phyloP scores from a whole-genome alignment of 345 rosid genomes.

The Aethionema arabicum region DNA sequence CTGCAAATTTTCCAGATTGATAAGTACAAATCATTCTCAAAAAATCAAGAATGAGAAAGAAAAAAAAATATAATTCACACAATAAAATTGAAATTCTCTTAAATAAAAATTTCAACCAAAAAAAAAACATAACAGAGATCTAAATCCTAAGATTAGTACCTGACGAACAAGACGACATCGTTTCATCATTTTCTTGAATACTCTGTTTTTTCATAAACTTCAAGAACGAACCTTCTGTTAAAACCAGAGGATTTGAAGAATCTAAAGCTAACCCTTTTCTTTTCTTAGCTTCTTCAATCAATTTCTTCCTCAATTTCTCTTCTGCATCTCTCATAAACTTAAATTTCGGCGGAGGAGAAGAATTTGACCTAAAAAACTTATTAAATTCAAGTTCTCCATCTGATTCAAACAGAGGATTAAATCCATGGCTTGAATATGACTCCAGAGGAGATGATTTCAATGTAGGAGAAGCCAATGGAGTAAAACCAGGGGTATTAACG shows the following conservation, averaged over 20 bases:
- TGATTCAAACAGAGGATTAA: conserved; percentile 90
- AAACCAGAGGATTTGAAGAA: conserved; percentile 26
- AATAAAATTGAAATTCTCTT: conserved; percentile 28
- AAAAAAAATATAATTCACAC: conserved; percentile 28
- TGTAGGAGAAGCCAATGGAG: conserved; percentile 77
- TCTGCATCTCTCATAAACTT: conserved; percentile 97
- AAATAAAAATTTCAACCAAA: conserved; percentile 22
- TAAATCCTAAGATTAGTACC: conserved; percentile 58
- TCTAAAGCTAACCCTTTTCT: conserved; percentile 34
- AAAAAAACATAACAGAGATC: conserved; percentile 10
- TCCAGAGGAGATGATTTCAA: conserved; percentile 50
- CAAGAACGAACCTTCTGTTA: conserved; percentile 51
- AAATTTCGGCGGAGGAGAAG: conserved; percentile 93
- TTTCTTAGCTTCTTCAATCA: conserved; percentile 58
- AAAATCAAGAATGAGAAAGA: conserved; percentile 12
- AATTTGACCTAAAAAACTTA: conserved; percentile 39
- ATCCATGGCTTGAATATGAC: conserved; percentile 51
- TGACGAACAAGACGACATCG: conserved; percentile 49
- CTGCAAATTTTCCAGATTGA: conserved; percentile 21
- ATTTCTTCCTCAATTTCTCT: conserved; percentile 64
- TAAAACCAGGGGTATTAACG: conserved; percentile 48
- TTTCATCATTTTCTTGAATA: conserved; percentile 33
- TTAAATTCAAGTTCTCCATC: conserved; percentile 53
- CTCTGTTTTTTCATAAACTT: conserved; percentile 52
- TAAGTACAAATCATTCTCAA: conserved; percentile 32